phyloP scores from a whole-genome alignment of 371 early-diverging fungal species.

The Gilbertella persicaria region DNA sequence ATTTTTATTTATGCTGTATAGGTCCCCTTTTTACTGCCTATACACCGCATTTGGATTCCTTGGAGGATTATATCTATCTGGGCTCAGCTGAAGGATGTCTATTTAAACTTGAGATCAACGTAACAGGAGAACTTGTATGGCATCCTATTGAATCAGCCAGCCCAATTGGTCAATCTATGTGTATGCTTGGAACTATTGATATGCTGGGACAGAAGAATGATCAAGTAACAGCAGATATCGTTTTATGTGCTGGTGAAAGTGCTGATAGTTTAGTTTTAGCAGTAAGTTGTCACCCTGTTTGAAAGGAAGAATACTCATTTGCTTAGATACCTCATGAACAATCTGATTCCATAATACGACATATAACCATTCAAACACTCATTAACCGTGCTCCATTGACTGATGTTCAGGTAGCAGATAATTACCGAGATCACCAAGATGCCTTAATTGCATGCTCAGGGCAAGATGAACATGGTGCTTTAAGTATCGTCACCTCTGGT shows the following conservation, averaged over 20 bases:
- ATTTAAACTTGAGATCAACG: conserved; percentile 18
- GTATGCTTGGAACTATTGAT: conserved; percentile 25
- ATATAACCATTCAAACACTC: conserved; percentile 23
- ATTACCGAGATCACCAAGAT: conserved; percentile 18
- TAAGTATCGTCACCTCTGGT: conserved; percentile 30
- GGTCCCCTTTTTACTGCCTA: conserved; percentile 39
- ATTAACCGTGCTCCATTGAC: conserved; percentile 41
- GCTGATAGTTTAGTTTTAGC: conserved; percentile 40
- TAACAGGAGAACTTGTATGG: conserved; percentile 22
- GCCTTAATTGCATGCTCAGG: conserved; percentile 36
- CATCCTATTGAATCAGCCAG: conserved; percentile 14
- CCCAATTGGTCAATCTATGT: conserved; percentile 36
- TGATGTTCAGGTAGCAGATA: conserved; percentile 19
- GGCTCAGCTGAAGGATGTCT: conserved; percentile 39
- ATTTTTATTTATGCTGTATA: conserved; percentile 5
- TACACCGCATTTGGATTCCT: conserved; percentile 4
- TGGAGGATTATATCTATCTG: conserved; percentile 20
- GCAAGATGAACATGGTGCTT: conserved; percentile 27
- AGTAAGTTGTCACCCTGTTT: conserved; percentile 15
- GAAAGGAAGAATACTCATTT: not conserved
- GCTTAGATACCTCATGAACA: not conserved
- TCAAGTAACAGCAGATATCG: conserved; percentile 1
- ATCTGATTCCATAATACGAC: not conserved
- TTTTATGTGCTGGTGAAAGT: conserved; percentile 40
- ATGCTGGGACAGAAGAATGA: conserved; percentile 4